These are phyloP conservation scores for Candolleomyces eurysporus DNA, from an alignment of 768 basidiomycete species.

Conservation along the genomic window DNA sequence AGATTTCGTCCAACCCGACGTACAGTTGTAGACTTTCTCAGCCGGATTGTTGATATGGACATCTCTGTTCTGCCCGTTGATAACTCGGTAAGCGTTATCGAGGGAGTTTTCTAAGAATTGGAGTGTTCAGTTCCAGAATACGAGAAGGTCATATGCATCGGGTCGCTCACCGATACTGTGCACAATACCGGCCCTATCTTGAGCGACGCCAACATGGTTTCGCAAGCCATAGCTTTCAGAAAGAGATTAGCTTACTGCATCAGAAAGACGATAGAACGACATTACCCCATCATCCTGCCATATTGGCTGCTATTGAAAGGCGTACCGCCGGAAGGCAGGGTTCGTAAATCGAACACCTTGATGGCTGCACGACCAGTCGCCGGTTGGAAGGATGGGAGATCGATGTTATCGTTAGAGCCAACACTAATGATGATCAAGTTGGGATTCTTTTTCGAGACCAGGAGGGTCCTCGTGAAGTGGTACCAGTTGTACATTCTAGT, in stretches of 20 bases:
- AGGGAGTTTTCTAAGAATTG: constrained; percentile 8
- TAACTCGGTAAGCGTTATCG: constrained; percentile 11
- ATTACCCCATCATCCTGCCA: constrained; percentile 3
- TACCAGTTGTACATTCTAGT: constrained; percentile 13
- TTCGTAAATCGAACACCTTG: constrained; percentile 13
- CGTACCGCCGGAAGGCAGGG: constrained; percentile 6
- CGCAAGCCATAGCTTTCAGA: constrained; percentile 8
- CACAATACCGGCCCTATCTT: constrained; percentile 12
- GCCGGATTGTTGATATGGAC: constrained; percentile 16
- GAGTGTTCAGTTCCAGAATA: not conserved
- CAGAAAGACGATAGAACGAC: not conserved
- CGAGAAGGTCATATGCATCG: not conserved
- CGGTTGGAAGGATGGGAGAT: constrained; percentile 8
- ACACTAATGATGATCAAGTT: constrained; percentile 12
- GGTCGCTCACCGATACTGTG: constrained; percentile 3
- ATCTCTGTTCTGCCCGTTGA: constrained; percentile 7
- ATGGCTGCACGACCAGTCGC: constrained; percentile 10
- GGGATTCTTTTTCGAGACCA: constrained; percentile 13
- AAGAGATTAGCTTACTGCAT: not conserved
- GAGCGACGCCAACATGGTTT: constrained; percentile 14
- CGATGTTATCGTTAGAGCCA: constrained; percentile 14
- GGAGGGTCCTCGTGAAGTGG: constrained; percentile 14
- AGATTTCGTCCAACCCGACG: not conserved
- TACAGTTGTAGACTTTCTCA: constrained; percentile 12
- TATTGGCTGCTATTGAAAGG: constrained; percentile 6